Evolutionary conservation across 139 green algal species (phyloP).

Genomic region (Coelastrella sp.): DNA sequence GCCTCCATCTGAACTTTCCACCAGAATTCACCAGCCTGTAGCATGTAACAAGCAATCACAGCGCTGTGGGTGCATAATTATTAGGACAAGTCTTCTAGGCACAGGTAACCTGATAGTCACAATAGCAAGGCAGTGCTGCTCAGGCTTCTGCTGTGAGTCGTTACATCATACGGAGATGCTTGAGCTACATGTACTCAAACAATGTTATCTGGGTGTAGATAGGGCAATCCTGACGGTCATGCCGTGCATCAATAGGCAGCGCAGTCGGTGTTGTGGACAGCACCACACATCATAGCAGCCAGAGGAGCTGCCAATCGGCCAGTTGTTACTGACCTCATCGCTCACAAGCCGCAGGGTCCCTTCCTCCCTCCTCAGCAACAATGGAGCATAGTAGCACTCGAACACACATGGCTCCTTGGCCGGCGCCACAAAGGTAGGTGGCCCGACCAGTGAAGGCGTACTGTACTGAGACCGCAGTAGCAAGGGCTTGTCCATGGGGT

Average conservation of each 20-base stretch:
- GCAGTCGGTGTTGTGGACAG: too few species aligned
- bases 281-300: too few species aligned
- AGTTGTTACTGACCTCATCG: conserved; percentile 57
- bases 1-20: conserved; percentile 71
- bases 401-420: conserved; percentile 34
- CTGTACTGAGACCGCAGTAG: conserved; percentile 61
- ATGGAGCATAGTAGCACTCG: conserved; percentile 74
- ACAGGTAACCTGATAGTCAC: too few species aligned
- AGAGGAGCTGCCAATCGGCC: too few species aligned
- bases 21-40: conserved; percentile 70
- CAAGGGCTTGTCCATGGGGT: conserved; percentile 64
- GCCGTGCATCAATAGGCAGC: too few species aligned
- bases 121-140: too few species aligned
- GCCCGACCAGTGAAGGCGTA: conserved; percentile 60
- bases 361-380: conserved; percentile 53
- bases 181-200: too few species aligned
- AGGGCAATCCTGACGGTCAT: too few species aligned
- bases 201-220: too few species aligned
- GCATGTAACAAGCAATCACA: neutral
- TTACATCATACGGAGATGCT: too few species aligned
- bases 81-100: too few species aligned
- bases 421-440: conserved; percentile 49
- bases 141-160: too few species aligned
- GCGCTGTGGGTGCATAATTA: neutral
- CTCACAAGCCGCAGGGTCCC: conserved; percentile 66